Evolutionary conservation across 2,329 filamentous ascomycete genomes (phyloP), one percentile per base, ranked within the genome.

Genomic region (Trichoderma sp.): DNA sequence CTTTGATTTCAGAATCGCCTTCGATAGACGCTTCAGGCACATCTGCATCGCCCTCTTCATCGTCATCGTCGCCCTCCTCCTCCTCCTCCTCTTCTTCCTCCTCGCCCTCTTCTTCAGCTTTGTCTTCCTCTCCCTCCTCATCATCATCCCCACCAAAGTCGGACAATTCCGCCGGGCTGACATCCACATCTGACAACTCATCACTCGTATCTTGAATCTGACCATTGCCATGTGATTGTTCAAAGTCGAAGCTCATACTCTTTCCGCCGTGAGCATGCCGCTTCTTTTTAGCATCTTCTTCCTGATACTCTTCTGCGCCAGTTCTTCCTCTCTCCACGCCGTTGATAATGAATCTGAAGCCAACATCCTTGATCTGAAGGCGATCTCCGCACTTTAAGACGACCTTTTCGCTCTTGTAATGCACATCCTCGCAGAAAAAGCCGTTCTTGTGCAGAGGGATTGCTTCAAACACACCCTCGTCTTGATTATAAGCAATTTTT

Each of bases 191-290:
- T 0, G 87, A 88, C 11, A 88, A 78, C 59, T 88, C 87, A 72
- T 89, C 88, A 76, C 89, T 91, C 2, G 88, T 90, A 76, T 90
- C 89, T 62, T 87, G 86, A 59, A 88, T 86, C 56, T 90, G 88
- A 41, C 87, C 90, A 75, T 88, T 86, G 56, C 89, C 89, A 76
- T 90, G 87, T 0, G 89, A 88, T 80, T 90, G 89, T 80, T 93
- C 91, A 79, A 94, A 94, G 74, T 92, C 91, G 77, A 94, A 92
- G 81, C 92, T 94, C 91, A 94, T 94, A 78, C 92, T 89, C 80
- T 92, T 92, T 74, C 90, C 90, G 41, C 89, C 89, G 71, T 89
- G 87, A 9, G 87, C 88, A 79, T 88, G 87, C 38, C 86, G 84
- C 78, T 85, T 86, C 77, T 87, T 88, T 64, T 84, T 84, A 4